A percentile compares a stretch with the other conserved stretches of the same genome.
phyloP scores from a whole-genome alignment of 805 yeast genomes.

The Metschnikowia koreensis region DNA sequence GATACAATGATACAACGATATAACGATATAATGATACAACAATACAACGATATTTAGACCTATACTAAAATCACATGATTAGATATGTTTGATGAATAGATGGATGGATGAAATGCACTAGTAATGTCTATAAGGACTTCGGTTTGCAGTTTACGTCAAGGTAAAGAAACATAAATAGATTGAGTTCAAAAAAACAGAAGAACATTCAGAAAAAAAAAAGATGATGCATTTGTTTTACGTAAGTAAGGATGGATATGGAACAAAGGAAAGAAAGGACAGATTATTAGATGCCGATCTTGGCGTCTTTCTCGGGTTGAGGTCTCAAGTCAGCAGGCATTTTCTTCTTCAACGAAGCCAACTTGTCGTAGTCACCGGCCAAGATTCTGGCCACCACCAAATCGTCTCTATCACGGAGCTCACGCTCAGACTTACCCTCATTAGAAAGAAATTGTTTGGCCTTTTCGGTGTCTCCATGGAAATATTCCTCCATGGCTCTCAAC shows the following conservation, averaged over 20 bases:
- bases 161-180: too few species aligned
- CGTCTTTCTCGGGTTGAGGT: constrained; percentile 35
- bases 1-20: too few species aligned
- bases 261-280: background rate
- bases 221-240: background rate
- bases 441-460: constrained; percentile 55
- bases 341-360: constrained; percentile 55
- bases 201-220: too few species aligned
- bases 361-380: constrained; percentile 81
- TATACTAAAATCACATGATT: too few species aligned
- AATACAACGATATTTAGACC: too few species aligned
- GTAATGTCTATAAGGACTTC: too few species aligned
- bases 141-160: too few species aligned
- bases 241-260: background rate
- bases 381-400: constrained; percentile 78
- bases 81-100: too few species aligned
- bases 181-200: too few species aligned
- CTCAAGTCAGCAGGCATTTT: constrained; percentile 41
- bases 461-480: constrained; percentile 50
- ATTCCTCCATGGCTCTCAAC: constrained; percentile 68
- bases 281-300: constrained; percentile 32
- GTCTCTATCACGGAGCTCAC: constrained; percentile 66
- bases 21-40: too few species aligned
- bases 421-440: constrained; percentile 49
- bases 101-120: too few species aligned